Conservation (phyloP, 108 stramenopile species). For the Pseudonitzschia pungens region DNA sequence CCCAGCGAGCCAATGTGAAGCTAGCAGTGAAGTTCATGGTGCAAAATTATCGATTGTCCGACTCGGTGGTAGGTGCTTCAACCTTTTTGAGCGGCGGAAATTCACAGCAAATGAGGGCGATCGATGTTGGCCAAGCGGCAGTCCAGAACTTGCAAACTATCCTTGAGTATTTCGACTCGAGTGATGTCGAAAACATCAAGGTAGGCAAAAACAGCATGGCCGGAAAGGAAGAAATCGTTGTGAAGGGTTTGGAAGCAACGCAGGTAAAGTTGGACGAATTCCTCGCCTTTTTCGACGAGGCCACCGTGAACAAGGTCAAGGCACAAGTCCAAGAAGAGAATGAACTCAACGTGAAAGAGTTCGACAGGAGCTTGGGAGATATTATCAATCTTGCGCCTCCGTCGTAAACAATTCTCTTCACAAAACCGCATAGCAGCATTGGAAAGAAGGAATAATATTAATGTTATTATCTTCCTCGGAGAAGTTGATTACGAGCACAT, state of each 20-base stretch:
- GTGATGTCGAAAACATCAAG: slow-evolving; percentile 80
- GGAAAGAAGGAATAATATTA: no score
- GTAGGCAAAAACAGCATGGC: slow-evolving; percentile 49
- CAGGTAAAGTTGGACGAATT: slow-evolving; percentile 73
- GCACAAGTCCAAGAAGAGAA: slow-evolving; percentile 68
- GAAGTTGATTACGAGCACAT: no score
- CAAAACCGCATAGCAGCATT: no score
- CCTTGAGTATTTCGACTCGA: slow-evolving; percentile 88
- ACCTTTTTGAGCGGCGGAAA: slow-evolving; percentile 53
- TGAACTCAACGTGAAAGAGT: slow-evolving; percentile 78
- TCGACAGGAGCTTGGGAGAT: slow-evolving; percentile 64
- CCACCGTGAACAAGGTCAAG: slow-evolving; percentile 47
- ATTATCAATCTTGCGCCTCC: slow-evolving; percentile 62
- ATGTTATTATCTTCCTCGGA: no score
- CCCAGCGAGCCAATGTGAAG: slow-evolving; percentile 89
- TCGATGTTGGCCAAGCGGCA: slow-evolving; percentile 60
- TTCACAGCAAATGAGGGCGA: slow-evolving; percentile 45
- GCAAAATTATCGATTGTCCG: slow-evolving; percentile 76
- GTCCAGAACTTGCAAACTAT: slow-evolving; percentile 81
- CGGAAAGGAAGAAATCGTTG: slow-evolving; percentile 75
- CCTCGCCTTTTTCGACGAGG: slow-evolving; percentile 65
- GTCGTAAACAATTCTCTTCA: no score
- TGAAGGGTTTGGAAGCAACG: slow-evolving; percentile 67
- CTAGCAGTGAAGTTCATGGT: slow-evolving; percentile 86
- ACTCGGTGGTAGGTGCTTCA: slow-evolving; percentile 69